Evolutionary conservation across 768 basidiomycete genomes (phyloP).

Genomic region (Leccinum boreale): DNA sequence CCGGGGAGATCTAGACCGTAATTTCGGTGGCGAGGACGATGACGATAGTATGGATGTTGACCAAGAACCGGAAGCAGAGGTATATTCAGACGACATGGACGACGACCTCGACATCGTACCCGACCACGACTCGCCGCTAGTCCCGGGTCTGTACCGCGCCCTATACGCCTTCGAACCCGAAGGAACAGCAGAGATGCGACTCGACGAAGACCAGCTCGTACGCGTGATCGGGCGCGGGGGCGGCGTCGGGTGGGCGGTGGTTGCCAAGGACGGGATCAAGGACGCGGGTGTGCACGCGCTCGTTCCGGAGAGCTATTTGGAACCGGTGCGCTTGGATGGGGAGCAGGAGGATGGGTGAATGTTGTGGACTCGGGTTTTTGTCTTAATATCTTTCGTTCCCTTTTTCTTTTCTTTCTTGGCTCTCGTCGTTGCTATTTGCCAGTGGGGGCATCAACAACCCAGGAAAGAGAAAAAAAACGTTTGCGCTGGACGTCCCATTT

Average conservation of each 20-base stretch:
- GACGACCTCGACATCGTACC: background rate
- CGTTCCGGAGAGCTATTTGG: conserved; percentile 78
- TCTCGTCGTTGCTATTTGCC: background rate
- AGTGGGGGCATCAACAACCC: background rate
- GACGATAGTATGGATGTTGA: conserved; percentile 24
- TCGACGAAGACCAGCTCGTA: conserved; percentile 76
- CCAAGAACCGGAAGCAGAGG: conserved; percentile 33
- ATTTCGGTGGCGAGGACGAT: conserved; percentile 39
- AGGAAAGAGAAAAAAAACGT: background rate
- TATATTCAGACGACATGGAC: conserved; percentile 17
- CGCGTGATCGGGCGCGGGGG: conserved; percentile 71
- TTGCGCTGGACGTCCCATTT: background rate
- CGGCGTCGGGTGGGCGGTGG: conserved; percentile 80
- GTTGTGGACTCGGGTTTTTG: background rate
- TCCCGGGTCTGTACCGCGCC: conserved; percentile 74
- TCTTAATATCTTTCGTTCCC: background rate
- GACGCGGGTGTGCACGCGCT: conserved; percentile 56
- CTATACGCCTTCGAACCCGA: conserved; percentile 78
- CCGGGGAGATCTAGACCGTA: conserved; percentile 44
- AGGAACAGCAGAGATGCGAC: conserved; percentile 77
- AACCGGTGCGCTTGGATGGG: conserved; percentile 43
- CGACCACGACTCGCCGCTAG: conserved; percentile 38
- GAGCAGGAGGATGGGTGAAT: conserved; percentile 16
- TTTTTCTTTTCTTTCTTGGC: background rate
- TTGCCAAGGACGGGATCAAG: conserved; percentile 40